Percentiles rank a stretch among this genome's conserved stretches.
These are phyloP conservation scores for Tardiomyces digboiensis DNA, from an alignment of 1,139 yeast genomes.

Conservation along the genomic window DNA sequence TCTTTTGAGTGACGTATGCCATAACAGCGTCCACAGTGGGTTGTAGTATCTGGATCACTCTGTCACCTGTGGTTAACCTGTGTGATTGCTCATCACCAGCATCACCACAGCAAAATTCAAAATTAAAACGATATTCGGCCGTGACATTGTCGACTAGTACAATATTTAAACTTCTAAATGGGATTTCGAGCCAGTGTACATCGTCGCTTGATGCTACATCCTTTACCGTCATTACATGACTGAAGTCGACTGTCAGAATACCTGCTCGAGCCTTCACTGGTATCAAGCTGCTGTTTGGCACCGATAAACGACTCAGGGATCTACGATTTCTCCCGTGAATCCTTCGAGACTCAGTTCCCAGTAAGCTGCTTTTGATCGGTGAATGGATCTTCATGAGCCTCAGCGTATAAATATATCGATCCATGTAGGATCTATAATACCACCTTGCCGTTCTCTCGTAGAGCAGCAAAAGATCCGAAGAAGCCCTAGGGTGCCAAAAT, in stretches of 20 bases:
- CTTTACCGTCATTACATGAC: constrained; percentile 70
- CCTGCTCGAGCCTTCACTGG: constrained; percentile 2
- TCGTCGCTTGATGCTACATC: constrained; percentile 70
- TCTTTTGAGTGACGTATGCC: constrained; percentile 40
- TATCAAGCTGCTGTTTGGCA: constrained; percentile 5
- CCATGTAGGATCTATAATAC: constrained; percentile 79
- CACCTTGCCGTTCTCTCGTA: constrained; percentile 84
- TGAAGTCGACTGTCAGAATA: constrained; percentile 30
- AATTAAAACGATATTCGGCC: constrained; percentile 65
- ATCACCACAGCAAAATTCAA: constrained; percentile 56
- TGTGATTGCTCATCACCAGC: too few species aligned
- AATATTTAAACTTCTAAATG: constrained; percentile 62
- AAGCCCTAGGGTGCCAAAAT: constrained; percentile 50
- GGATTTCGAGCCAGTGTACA: constrained; percentile 60
- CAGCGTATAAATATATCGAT: constrained; percentile 67
- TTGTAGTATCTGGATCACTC: too few species aligned
- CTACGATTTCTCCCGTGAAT: not conserved
- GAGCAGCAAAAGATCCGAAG: constrained; percentile 69
- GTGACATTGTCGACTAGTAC: constrained; percentile 71
- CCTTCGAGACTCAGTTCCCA: constrained; percentile 32
- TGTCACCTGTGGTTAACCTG: too few species aligned
- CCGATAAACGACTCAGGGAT: not conserved
- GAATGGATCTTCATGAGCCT: constrained; percentile 48
- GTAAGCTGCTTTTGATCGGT: constrained; percentile 43
- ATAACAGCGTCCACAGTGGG: too few species aligned